Conservation (phyloP, 2,329 filamentous ascomycete species). For the Cladosporium austrohemisphaericum region DNA sequence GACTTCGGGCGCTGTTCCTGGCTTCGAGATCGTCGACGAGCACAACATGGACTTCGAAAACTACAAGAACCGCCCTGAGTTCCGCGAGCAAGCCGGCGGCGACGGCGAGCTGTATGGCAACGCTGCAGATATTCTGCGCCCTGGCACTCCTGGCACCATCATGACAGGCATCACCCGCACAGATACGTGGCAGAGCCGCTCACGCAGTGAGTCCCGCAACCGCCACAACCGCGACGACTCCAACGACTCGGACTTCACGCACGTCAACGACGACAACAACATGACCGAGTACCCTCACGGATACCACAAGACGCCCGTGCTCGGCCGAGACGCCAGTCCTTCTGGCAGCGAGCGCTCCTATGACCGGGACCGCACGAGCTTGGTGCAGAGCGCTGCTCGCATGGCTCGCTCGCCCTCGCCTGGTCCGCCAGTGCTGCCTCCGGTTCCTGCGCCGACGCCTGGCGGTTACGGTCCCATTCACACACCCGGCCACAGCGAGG, state of each 20-base stretch:
- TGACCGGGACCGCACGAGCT: slow-evolving; percentile 7
- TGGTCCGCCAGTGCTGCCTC: slow-evolving; percentile 14
- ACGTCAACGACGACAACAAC: slow-evolving; percentile 31
- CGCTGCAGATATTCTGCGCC: slow-evolving; percentile 56
- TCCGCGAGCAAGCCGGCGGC: slow-evolving; percentile 81
- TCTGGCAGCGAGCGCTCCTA: slow-evolving; percentile 27
- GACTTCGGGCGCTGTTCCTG: slow-evolving; percentile 36
- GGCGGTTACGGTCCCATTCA: slow-evolving; percentile 31
- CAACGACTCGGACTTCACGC: slow-evolving; percentile 30
- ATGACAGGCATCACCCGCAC: slow-evolving; percentile 30
- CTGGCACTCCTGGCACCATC: slow-evolving; percentile 58
- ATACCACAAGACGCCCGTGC: slow-evolving; percentile 45
- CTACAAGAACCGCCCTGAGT: slow-evolving; percentile 86
- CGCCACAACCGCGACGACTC: slow-evolving; percentile 15
- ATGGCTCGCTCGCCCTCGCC: slow-evolving; percentile 28
- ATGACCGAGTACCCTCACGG: slow-evolving; percentile 44
- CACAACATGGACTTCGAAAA: slow-evolving; percentile 83
- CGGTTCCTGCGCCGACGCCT: slow-evolving; percentile 16
- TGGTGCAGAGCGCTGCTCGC: slow-evolving; percentile 27
- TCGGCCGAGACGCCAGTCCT: slow-evolving; percentile 42
- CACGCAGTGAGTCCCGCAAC: slow-evolving; percentile 25
- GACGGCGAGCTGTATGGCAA: slow-evolving; percentile 57
- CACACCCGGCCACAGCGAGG: slow-evolving; percentile 3
- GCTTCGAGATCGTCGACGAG: slow-evolving; percentile 85
- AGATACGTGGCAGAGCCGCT: slow-evolving; percentile 26